Evolutionary conservation across 2,329 filamentous ascomycete genomes (phyloP).

Genomic region (Fusarium protoensiforme): DNA sequence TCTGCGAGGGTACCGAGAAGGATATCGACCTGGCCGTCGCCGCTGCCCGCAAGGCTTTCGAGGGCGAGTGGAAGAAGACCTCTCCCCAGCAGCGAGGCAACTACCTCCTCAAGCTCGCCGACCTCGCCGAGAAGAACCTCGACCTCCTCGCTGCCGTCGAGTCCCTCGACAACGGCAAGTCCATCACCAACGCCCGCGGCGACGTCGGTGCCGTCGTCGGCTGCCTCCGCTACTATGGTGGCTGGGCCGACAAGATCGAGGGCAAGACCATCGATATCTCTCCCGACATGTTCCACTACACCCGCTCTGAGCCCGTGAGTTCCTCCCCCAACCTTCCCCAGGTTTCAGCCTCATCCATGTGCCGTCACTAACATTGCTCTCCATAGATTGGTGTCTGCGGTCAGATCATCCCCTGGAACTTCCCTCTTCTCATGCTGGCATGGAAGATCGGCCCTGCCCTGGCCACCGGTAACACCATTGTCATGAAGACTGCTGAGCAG

Average conservation of each 20-base stretch:
- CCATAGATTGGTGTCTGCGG: slow-evolving; percentile 76
- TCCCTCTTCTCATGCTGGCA: slow-evolving; percentile 81
- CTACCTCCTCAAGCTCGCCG: slow-evolving; percentile 79
- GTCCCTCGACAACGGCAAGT: slow-evolving; percentile 90
- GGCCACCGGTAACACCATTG: slow-evolving; percentile 76
- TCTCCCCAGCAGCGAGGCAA: slow-evolving; percentile 78
- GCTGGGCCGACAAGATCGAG: slow-evolving; percentile 92
- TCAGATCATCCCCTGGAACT: slow-evolving; percentile 93
- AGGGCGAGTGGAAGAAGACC: slow-evolving; percentile 75
- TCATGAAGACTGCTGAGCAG: slow-evolving; percentile 82
- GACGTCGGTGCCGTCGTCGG: slow-evolving; percentile 76
- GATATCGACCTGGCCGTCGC: slow-evolving; percentile 83
- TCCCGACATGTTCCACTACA: slow-evolving; percentile 86
- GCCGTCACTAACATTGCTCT: slow-evolving; percentile 15
- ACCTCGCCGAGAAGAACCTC: slow-evolving; percentile 81
- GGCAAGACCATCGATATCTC: slow-evolving; percentile 87
- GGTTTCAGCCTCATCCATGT: not conserved
- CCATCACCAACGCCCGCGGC: slow-evolving; percentile 78
- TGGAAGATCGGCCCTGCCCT: slow-evolving; percentile 87
- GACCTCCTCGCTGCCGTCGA: slow-evolving; percentile 85
- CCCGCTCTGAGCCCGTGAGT: slow-evolving; percentile 75
- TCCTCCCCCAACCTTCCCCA: not conserved
- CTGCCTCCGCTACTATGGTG: slow-evolving; percentile 79
- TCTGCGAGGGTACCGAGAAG: slow-evolving; percentile 89
- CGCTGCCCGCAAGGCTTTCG: slow-evolving; percentile 87